phyloP scores from a whole-genome alignment of 129 eudicot species.

The Flaveria bidentis region DNA sequence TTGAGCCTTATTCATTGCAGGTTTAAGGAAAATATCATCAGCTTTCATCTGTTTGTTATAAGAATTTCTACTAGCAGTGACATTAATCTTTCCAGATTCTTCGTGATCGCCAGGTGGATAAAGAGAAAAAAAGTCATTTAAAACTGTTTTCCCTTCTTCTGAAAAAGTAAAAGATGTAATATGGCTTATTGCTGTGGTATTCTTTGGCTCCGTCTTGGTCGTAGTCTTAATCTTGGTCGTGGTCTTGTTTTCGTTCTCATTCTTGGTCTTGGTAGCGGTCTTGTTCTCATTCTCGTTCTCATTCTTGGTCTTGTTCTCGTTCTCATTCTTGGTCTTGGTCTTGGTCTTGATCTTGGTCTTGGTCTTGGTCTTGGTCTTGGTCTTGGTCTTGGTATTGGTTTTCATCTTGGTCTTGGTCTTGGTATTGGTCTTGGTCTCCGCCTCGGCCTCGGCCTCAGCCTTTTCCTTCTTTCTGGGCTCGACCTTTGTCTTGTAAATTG shows the following conservation, averaged over 20 bases:
- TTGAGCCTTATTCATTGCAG: conserved; percentile 51
- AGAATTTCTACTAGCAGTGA: conserved; percentile 30
- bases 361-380: neutral
- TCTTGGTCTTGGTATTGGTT: no score
- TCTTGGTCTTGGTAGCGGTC: neutral
- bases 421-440: no score
- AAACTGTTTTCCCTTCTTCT: conserved; percentile 57
- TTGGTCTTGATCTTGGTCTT: neutral
- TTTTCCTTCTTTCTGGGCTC: neutral
- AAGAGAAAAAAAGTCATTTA: conserved; percentile 54
- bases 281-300: neutral
- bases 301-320: neutral
- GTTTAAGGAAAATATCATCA: conserved; percentile 59
- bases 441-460: neutral
- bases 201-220: neutral
- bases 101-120: conserved; percentile 73
- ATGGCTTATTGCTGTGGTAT: conserved; percentile 34
- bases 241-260: neutral
- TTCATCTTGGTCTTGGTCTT: no score
- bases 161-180: conserved; percentile 67
- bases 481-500: conserved; percentile 44
- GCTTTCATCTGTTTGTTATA: conserved; percentile 29
- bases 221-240: conserved; percentile 22
- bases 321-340: neutral
- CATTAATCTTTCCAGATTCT: conserved; percentile 36